These are phyloP conservation scores for Microdochium nivale DNA, from an alignment of 2,329 filamentous ascomycete genomes.

Conservation along the genomic window DNA sequence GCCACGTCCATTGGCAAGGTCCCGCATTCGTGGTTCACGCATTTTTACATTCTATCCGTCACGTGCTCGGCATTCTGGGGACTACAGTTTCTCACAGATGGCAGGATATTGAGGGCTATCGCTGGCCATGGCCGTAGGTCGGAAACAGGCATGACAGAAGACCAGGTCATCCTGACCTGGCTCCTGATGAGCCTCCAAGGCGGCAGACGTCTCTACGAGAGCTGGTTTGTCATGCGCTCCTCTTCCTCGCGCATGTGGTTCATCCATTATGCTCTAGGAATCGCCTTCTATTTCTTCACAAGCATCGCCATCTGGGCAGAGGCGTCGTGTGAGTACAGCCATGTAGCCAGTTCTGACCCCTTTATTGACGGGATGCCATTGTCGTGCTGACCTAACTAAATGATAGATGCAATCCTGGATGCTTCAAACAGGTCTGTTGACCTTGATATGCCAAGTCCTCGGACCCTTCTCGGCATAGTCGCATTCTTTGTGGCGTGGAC, in stretches of 20 bases:
- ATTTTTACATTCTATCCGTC: conserved; percentile 75
- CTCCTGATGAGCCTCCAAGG: conserved; percentile 69
- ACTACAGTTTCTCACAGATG: conserved; percentile 48
- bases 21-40: conserved; percentile 81
- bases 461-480: conserved; percentile 45
- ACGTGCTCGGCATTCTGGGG: conserved; percentile 67
- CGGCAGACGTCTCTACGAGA: conserved; percentile 68
- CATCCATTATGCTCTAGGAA: conserved; percentile 71
- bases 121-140: conserved; percentile 24
- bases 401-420: conserved; percentile 23
- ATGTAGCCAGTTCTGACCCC: not conserved
- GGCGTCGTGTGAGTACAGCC: conserved; percentile 52
- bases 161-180: conserved; percentile 61
- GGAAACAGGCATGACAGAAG: conserved; percentile 39
- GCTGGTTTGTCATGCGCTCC: conserved; percentile 52
- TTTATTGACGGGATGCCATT: not conserved
- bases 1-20: conserved; percentile 45
- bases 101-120: conserved; percentile 42
- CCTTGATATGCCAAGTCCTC: conserved; percentile 28
- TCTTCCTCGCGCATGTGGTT: conserved; percentile 77
- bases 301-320: conserved; percentile 79
- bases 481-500: conserved; percentile 62
- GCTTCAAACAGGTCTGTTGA: conserved; percentile 9
- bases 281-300: conserved; percentile 68
- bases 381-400: not conserved